Percentiles rank a stretch among this genome's conserved stretches.
phyloP scores from a whole-genome alignment of 345 rosid species.

The Sonneratia alba region DNA sequence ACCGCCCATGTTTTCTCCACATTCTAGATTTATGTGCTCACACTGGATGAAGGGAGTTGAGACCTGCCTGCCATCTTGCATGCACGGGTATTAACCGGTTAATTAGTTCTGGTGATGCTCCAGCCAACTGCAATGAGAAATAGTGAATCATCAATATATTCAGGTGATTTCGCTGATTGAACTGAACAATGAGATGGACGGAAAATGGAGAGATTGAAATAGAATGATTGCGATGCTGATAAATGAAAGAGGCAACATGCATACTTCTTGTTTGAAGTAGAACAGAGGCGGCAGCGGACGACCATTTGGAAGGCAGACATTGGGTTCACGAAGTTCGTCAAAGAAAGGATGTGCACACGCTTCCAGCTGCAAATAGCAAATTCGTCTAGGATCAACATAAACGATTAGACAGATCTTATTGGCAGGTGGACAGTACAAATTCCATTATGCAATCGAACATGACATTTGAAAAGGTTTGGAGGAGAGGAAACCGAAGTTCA shows the following conservation, averaged over 20 bases:
- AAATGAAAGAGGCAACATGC: not conserved
- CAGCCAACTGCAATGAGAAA: slow-evolving; percentile 33
- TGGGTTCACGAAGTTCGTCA: slow-evolving; percentile 73
- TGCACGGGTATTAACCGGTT: slow-evolving; percentile 70
- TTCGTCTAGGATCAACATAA: not conserved
- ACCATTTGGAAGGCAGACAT: slow-evolving; percentile 60
- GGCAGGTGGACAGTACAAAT: not conserved
- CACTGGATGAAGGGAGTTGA: slow-evolving; percentile 24
- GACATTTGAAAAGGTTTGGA: not conserved
- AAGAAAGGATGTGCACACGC: slow-evolving; percentile 72
- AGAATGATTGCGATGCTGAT: not conserved
- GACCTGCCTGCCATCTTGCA: slow-evolving; percentile 37
- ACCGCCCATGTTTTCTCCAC: not conserved
- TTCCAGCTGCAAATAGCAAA: slow-evolving; percentile 37
- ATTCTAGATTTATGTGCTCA: slow-evolving; percentile 21
- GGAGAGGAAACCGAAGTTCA: not conserved
- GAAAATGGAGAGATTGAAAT: not conserved
- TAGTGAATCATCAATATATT: not conserved
- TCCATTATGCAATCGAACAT: not conserved
- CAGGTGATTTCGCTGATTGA: not conserved
- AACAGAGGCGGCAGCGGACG: slow-evolving; percentile 72
- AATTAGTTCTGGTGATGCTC: slow-evolving; percentile 65
- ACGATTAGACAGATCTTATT: not conserved
- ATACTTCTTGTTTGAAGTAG: slow-evolving; percentile 69
- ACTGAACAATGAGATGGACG: not conserved